phyloP scores from a whole-genome alignment of 2,329 filamentous ascomycete species.

The Didymella keratinophila region DNA sequence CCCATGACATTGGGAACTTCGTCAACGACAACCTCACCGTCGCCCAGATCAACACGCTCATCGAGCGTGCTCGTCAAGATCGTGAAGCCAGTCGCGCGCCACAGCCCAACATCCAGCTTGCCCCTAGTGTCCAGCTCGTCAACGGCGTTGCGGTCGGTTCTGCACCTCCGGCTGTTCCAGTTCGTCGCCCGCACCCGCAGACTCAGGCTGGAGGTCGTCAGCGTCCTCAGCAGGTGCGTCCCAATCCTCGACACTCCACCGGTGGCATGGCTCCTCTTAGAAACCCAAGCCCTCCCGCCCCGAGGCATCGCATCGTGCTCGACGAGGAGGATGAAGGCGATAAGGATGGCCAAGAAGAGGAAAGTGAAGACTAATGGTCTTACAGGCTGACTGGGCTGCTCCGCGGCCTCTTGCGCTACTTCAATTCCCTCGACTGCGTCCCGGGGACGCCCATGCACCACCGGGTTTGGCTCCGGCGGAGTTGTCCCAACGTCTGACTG shows the following conservation, averaged over 20 bases:
- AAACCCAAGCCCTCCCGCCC: background rate
- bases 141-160: background rate
- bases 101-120: background rate
- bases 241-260: too few relatives aligned
- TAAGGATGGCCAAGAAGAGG: background rate
- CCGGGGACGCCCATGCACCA: too few relatives aligned
- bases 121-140: background rate
- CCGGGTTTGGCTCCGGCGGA: too few relatives aligned
- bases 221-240: background rate
- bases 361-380: background rate
- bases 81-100: background rate
- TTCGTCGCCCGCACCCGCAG: background rate
- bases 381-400: background rate
- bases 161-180: background rate
- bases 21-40: constrained; percentile 9
- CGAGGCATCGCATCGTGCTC: background rate
- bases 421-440: too few relatives aligned
- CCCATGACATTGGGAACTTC: constrained; percentile 25
- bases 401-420: background rate
- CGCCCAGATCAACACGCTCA: constrained; percentile 17
- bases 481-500: background rate
- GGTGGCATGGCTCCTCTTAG: too few relatives aligned
- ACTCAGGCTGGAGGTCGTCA: background rate
- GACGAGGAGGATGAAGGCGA: background rate
- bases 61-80: constrained; percentile 7